Evolutionary conservation across 1,284 basidiomycete genomes (phyloP).

Genomic region (Puccinia novopanici): DNA sequence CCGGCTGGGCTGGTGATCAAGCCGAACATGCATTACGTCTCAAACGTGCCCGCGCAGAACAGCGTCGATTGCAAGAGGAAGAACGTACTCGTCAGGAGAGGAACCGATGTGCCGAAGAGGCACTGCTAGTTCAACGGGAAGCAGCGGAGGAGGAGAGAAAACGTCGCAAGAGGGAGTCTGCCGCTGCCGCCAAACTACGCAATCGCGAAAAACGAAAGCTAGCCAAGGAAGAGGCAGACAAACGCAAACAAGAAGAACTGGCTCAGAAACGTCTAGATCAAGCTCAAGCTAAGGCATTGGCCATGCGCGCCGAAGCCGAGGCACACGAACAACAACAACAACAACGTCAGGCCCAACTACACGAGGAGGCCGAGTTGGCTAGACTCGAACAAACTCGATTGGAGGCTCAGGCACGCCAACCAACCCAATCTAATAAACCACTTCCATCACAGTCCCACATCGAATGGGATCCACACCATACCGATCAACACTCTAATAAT

Average conservation of each 20-base stretch:
- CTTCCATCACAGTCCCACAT: neutral
- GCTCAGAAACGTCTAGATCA: slow-evolving; percentile 21
- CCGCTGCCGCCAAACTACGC: slow-evolving; percentile 28
- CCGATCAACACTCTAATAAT: slow-evolving; percentile 1
- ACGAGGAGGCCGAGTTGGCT: slow-evolving; percentile 25
- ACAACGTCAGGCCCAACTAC: slow-evolving; percentile 35
- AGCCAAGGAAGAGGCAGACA: slow-evolving; percentile 43
- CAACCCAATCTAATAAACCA: neutral
- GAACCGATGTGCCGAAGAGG: slow-evolving; percentile 32
- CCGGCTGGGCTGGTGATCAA: slow-evolving; percentile 48
- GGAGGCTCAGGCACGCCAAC: neutral
- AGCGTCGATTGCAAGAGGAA: slow-evolving; percentile 40
- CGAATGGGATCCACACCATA: neutral
- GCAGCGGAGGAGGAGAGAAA: slow-evolving; percentile 38
- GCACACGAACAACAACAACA: too few relatives aligned
- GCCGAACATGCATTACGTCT: slow-evolving; percentile 34
- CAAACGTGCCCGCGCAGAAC: slow-evolving; percentile 26
- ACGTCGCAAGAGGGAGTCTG: slow-evolving; percentile 34
- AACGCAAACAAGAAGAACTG: slow-evolving; percentile 33
- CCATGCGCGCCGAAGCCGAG: slow-evolving; percentile 28
- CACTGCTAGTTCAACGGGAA: slow-evolving; percentile 20
- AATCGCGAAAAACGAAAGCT: slow-evolving; percentile 30
- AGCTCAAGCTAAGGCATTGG: slow-evolving; percentile 11
- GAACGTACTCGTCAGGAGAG: slow-evolving; percentile 38
- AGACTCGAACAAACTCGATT: slow-evolving; percentile 27